phyloP scores from a whole-genome alignment of 2,329 filamentous ascomycete species.

The Akanthomyces uredinophilus region DNA sequence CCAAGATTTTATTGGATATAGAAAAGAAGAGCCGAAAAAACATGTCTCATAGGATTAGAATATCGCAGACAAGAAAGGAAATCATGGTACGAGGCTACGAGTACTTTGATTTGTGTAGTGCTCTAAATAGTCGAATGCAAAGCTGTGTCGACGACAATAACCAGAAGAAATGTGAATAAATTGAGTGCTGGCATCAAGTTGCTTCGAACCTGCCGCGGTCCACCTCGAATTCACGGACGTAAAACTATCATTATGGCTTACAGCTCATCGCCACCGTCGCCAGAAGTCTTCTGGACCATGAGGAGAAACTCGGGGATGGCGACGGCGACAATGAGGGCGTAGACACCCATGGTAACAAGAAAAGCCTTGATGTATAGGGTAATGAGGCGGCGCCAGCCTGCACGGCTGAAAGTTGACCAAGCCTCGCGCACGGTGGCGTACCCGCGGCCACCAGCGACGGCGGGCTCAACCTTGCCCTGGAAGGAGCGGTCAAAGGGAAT shows the following conservation, averaged over 20 bases:
- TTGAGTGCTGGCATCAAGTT: background rate
- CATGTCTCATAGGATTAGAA: too few relatives aligned
- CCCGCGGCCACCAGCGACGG: constrained; percentile 66
- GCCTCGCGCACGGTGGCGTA: constrained; percentile 67
- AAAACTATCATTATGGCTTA: background rate
- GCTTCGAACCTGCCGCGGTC: background rate
- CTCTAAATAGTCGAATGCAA: too few relatives aligned
- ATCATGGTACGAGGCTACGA: too few relatives aligned
- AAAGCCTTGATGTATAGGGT: constrained; percentile 71
- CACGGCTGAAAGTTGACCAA: constrained; percentile 70
- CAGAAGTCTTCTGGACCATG: constrained; percentile 24
- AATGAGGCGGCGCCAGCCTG: constrained; percentile 67
- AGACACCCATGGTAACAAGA: constrained; percentile 45
- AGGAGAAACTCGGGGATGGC: constrained; percentile 50
- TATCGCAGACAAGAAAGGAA: too few relatives aligned
- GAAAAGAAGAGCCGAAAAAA: background rate
- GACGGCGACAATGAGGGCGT: constrained; percentile 38
- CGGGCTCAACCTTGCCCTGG: constrained; percentile 68
- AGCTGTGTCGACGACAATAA: too few relatives aligned
- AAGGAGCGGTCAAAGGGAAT: constrained; percentile 89
- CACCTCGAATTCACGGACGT: background rate
- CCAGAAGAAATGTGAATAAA: background rate
- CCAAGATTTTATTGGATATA: too few relatives aligned
- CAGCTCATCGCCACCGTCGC: constrained; percentile 9
- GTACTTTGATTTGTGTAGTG: too few relatives aligned